Conservation (phyloP, 129 eudicot species). For the Ambrosia artemisiifolia region DNA sequence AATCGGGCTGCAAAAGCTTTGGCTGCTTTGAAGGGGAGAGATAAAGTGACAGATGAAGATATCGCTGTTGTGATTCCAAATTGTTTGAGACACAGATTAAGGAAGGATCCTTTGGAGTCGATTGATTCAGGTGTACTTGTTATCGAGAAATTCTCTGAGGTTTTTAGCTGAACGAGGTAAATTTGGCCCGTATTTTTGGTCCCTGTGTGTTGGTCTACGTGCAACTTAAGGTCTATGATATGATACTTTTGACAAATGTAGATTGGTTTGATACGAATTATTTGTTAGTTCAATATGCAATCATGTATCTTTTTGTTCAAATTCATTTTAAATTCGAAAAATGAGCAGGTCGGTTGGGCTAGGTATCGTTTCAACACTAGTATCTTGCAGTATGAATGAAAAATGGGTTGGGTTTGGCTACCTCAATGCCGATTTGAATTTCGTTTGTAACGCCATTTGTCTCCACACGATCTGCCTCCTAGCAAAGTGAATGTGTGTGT, state of each 20-base stretch:
- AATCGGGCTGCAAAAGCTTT: conserved; percentile 88
- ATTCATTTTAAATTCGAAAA: too few species aligned
- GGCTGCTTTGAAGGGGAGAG: conserved; percentile 91
- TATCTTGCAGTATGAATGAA: background rate
- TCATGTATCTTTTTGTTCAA: too few species aligned
- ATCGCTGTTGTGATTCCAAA: conserved; percentile 86
- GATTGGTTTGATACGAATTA: conserved; percentile 15
- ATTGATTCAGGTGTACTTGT: conserved; percentile 86
- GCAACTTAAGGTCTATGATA: background rate
- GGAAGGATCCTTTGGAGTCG: conserved; percentile 93
- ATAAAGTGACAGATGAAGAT: conserved; percentile 74
- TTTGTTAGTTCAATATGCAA: background rate
- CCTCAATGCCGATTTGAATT: too few species aligned
- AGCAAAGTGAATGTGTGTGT: too few species aligned
- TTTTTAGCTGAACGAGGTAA: conserved; percentile 51
- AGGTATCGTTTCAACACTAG: too few species aligned
- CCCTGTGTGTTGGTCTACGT: background rate
- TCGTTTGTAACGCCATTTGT: too few species aligned
- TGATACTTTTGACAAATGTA: conserved; percentile 28
- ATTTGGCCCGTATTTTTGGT: conserved; percentile 5
- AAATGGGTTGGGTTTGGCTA: too few species aligned
- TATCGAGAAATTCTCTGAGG: conserved; percentile 83
- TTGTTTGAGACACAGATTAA: conserved; percentile 82
- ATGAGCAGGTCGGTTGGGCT: too few species aligned
- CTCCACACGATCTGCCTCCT: too few species aligned